These are phyloP conservation scores for Mrakia hoshinonis DNA, from an alignment of 768 basidiomycete genomes.

Conservation along the genomic window DNA sequence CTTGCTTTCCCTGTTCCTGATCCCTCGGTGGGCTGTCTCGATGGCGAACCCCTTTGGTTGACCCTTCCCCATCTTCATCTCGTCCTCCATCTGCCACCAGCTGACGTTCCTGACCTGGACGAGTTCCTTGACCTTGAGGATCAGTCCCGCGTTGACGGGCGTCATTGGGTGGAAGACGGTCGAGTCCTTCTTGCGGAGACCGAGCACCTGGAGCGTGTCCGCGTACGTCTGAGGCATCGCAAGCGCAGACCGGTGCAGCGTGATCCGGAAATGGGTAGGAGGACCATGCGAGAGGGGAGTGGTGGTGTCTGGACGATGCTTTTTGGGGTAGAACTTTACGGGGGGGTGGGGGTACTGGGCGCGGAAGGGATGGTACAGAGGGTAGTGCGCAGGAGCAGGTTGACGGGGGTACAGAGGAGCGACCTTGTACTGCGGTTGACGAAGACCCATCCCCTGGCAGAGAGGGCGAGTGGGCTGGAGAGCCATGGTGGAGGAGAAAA, in stretches of 20 bases:
- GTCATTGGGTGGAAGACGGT: constrained; percentile 72
- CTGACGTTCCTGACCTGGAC: constrained; percentile 81
- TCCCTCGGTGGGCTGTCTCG: constrained; percentile 23
- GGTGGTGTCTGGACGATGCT: neutral
- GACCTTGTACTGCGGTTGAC: constrained; percentile 11
- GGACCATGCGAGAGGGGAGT: neutral
- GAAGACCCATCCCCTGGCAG: constrained; percentile 13
- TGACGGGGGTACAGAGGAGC: neutral
- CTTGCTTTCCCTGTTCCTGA: constrained; percentile 10
- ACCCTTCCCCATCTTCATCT: constrained; percentile 32
- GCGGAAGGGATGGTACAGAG: constrained; percentile 24
- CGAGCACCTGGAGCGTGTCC: constrained; percentile 70
- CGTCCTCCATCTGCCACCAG: constrained; percentile 34
- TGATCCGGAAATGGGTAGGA: constrained; percentile 76
- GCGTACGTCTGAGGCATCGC: constrained; percentile 63
- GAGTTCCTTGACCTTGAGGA: constrained; percentile 78
- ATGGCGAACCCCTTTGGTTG: constrained; percentile 36
- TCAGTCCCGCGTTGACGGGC: constrained; percentile 71
- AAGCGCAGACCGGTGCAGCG: constrained; percentile 76
- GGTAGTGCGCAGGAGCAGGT: constrained; percentile 1
- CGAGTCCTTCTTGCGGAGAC: constrained; percentile 66
- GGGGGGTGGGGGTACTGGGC: constrained; percentile 15
- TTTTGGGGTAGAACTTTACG: neutral
- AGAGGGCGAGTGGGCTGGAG: neutral
- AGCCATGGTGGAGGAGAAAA: neutral